Conservation (phyloP, 257 asterid genomes). For the Solanum okadae region DNA sequence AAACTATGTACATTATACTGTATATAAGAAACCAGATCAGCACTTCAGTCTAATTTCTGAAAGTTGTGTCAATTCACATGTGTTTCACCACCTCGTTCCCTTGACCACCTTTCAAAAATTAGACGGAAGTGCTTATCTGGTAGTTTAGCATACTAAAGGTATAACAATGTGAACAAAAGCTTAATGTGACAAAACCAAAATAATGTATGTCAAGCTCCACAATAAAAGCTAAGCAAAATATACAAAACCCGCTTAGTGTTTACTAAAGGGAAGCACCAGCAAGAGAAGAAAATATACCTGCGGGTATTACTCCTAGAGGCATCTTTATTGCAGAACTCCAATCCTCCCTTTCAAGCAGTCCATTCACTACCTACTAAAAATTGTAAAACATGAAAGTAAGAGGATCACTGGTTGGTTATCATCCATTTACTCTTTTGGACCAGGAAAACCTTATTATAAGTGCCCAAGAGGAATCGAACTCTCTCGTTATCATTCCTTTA, state of each 20-base stretch:
- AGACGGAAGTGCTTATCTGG: background rate
- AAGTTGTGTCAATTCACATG: background rate
- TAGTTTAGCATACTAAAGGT: background rate
- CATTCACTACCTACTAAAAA: conserved; percentile 83
- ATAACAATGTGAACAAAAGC: background rate
- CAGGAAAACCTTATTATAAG: background rate
- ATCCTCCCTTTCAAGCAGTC: conserved; percentile 85
- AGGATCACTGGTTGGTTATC: conserved; percentile 7
- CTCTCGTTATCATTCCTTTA: background rate
- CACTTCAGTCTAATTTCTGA: background rate
- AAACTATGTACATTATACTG: background rate
- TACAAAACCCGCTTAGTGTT: background rate
- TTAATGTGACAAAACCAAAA: background rate
- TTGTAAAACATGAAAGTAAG: conserved; percentile 16
- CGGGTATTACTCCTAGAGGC: conserved; percentile 91
- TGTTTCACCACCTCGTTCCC: background rate
- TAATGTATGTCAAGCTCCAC: background rate
- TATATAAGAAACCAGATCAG: background rate
- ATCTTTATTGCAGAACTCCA: conserved; percentile 67
- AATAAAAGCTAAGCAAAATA: background rate
- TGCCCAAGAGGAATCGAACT: background rate
- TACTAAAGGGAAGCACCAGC: background rate
- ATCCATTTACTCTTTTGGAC: background rate
- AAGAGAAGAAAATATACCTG: conserved; percentile 40
- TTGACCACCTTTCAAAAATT: background rate